Evolutionary conservation across 2,329 filamentous ascomycete genomes (phyloP).

Genomic region (Diaporthe ampelina): DNA sequence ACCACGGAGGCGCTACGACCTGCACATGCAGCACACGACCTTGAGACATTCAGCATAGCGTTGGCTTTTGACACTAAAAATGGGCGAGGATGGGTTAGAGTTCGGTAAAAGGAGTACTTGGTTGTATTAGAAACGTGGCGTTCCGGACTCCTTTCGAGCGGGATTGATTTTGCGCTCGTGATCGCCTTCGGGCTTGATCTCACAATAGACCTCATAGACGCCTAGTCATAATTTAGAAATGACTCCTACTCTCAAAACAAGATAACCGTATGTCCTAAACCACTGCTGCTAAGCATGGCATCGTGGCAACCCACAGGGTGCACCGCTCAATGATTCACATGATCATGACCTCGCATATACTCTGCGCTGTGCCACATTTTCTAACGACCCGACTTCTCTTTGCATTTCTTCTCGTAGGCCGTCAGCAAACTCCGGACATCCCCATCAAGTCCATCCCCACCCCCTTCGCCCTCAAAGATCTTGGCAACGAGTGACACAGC

Average conservation of each 20-base stretch:
- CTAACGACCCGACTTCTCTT: slow-evolving; percentile 46
- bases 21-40: slow-evolving; percentile 36
- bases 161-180: slow-evolving; percentile 27
- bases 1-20: slow-evolving; percentile 30
- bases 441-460: slow-evolving; percentile 54
- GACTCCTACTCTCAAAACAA: background rate
- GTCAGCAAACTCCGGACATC: slow-evolving; percentile 58
- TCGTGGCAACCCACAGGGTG: background rate
- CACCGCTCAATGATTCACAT: background rate
- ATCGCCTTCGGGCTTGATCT: slow-evolving; percentile 38
- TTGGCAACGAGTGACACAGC: slow-evolving; percentile 57
- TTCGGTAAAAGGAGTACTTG: slow-evolving; percentile 19
- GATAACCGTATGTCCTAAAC: too few species aligned
- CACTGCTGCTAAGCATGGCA: too few species aligned
- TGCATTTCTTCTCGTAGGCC: slow-evolving; percentile 60
- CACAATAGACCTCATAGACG: slow-evolving; percentile 38
- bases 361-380: background rate
- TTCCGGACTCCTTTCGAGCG: slow-evolving; percentile 25
- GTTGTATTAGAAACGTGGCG: slow-evolving; percentile 32
- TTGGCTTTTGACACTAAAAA: slow-evolving; percentile 35
- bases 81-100: slow-evolving; percentile 21
- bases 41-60: slow-evolving; percentile 40
- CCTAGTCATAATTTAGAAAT: slow-evolving; percentile 21
- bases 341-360: background rate
- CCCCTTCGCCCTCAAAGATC: slow-evolving; percentile 51